phyloP scores from a whole-genome alignment of 495 filamentous ascomycete species.

The Acidomyces sp. region DNA sequence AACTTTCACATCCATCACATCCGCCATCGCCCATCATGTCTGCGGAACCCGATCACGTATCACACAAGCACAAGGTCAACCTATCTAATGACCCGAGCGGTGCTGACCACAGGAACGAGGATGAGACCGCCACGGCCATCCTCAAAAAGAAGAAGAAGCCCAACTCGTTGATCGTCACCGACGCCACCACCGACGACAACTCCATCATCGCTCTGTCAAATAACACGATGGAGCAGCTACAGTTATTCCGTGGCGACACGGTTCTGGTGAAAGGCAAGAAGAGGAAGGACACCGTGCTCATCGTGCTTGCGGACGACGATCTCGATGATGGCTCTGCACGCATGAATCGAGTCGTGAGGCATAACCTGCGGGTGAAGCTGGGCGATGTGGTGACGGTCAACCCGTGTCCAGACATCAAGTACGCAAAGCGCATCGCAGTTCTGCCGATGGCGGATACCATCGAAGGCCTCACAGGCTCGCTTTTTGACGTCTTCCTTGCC shows the following conservation, averaged over 20 bases:
- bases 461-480: constrained; percentile 88
- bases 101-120: constrained; percentile 21
- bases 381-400: constrained; percentile 94
- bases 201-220: constrained; percentile 96
- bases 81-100: constrained; percentile 37
- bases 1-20: neutral
- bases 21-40: constrained; percentile 40
- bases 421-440: constrained; percentile 97
- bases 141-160: constrained; percentile 99
- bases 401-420: constrained; percentile 99
- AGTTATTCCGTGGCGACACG: constrained; percentile 96
- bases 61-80: constrained; percentile 79
- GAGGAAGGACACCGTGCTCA: constrained; percentile 96
- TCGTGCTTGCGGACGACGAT: constrained; percentile 93
- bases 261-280: constrained; percentile 98
- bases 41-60: constrained; percentile 57
- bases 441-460: constrained; percentile 97
- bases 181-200: constrained; percentile 98
- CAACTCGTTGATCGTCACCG: constrained; percentile 94
- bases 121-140: constrained; percentile 89
- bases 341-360: constrained; percentile 94
- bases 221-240: constrained; percentile 96
- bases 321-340: constrained; percentile 92
- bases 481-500: constrained; percentile 98
- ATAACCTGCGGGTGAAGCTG: constrained; percentile 97